Evolutionary conservation across 129 eudicot species (phyloP).

Genomic region (Silybum marianum): DNA sequence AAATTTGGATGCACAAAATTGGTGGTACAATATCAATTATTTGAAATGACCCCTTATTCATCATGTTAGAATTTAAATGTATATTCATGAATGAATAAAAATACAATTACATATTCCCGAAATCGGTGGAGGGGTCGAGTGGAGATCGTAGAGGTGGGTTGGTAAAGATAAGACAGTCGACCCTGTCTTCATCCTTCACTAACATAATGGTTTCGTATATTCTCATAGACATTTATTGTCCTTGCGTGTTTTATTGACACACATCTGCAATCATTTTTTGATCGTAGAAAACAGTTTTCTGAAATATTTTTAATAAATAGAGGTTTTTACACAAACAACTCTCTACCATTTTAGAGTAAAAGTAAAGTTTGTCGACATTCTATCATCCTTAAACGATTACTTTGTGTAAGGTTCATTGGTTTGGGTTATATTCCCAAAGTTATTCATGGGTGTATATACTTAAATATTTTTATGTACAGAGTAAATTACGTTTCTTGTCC

Average conservation of each 20-base stretch:
- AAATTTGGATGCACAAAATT: not conserved
- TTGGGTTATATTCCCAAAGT: no score
- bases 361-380: no score
- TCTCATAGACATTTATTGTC: not conserved
- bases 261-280: not conserved
- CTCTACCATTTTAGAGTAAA: no score
- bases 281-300: not conserved
- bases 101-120: not conserved
- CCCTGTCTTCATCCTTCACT: not conserved
- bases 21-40: not conserved
- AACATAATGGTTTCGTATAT: not conserved
- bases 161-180: not conserved
- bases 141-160: not conserved
- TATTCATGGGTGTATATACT: no score
- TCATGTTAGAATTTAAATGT: not conserved
- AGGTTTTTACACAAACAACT: no score
- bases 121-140: not conserved
- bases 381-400: no score
- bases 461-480: no score
- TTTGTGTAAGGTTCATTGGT: no score
- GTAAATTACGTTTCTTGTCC: no score
- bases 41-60: not conserved
- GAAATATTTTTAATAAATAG: not conserved
- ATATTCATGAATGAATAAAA: not conserved
- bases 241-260: not conserved